Conservation (phyloP, 768 basidiomycete species). For the Lactarius pseudohatsudake region DNA sequence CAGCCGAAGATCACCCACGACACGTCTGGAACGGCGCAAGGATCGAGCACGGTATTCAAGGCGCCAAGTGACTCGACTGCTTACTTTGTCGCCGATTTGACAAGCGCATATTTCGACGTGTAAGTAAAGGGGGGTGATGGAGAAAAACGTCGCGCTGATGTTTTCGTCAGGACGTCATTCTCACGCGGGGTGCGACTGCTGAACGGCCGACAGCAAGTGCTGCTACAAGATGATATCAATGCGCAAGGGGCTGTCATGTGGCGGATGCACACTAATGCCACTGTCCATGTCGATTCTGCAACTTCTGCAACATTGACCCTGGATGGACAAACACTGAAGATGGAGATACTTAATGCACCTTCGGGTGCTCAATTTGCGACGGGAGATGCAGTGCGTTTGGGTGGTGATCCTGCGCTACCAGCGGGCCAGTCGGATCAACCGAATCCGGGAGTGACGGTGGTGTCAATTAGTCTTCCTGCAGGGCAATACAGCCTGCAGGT, state of each 20-base stretch:
- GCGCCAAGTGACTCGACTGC: slow-evolving; percentile 69
- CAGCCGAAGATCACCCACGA: slow-evolving; percentile 57
- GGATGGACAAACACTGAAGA: slow-evolving; percentile 62
- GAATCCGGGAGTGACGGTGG: slow-evolving; percentile 78
- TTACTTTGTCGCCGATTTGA: slow-evolving; percentile 76
- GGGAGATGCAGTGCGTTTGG: slow-evolving; percentile 52
- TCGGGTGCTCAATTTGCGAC: slow-evolving; percentile 63
- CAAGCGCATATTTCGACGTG: slow-evolving; percentile 72
- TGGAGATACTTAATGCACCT: slow-evolving; percentile 67
- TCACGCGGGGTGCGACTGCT: slow-evolving; percentile 83
- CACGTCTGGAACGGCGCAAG: slow-evolving; percentile 62
- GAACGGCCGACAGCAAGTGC: slow-evolving; percentile 83
- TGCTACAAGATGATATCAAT: slow-evolving; percentile 90
- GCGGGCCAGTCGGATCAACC: slow-evolving; percentile 58
- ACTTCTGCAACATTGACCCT: slow-evolving; percentile 74
- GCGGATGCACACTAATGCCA: slow-evolving; percentile 97
- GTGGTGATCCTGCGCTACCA: slow-evolving; percentile 64
- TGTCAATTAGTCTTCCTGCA: slow-evolving; percentile 63
- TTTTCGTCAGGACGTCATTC: slow-evolving; percentile 54
- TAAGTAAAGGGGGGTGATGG: slow-evolving; percentile 40
- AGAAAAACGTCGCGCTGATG: slow-evolving; percentile 17
- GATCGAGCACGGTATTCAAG: slow-evolving; percentile 76
- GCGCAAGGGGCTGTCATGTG: slow-evolving; percentile 64
- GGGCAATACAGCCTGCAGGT: slow-evolving; percentile 81
- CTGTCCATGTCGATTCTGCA: slow-evolving; percentile 55